phyloP scores from a whole-genome alignment of 805 yeast genomes.

The Kuraishia molischiana region DNA sequence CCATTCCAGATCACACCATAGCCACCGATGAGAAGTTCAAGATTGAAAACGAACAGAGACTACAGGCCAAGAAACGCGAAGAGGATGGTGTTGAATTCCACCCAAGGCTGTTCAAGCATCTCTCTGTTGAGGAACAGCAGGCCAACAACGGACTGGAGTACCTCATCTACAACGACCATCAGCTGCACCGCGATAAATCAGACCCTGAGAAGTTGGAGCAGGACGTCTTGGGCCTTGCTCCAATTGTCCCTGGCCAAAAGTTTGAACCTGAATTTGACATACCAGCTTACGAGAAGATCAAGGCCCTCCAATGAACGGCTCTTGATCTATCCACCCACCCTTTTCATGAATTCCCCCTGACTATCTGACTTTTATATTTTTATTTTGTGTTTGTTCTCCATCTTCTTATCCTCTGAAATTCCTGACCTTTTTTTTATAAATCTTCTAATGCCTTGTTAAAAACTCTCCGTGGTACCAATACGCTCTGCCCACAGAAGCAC shows the following conservation, averaged over 20 bases:
- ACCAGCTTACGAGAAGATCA: slow-evolving; percentile 53
- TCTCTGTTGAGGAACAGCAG: slow-evolving; percentile 21
- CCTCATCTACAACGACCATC: slow-evolving; percentile 43
- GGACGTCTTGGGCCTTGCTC: slow-evolving; percentile 56
- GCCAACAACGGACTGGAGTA: slow-evolving; percentile 47
- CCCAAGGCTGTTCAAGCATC: slow-evolving; percentile 64
- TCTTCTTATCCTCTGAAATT: too few species aligned
- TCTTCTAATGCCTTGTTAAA: too few species aligned
- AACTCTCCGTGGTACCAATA: too few species aligned
- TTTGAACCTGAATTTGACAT: slow-evolving; percentile 55
- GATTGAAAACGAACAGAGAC: slow-evolving; percentile 84
- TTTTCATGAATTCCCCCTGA: too few species aligned
- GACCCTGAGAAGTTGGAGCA: slow-evolving; percentile 43
- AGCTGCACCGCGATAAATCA: slow-evolving; percentile 35
- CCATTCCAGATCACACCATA: slow-evolving; percentile 60
- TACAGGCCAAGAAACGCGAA: slow-evolving; percentile 55
- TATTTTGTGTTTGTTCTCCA: too few species aligned
- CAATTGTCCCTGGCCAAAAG: slow-evolving; percentile 75
- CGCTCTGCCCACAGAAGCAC: background rate
- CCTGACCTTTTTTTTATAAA: too few species aligned
- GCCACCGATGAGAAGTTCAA: slow-evolving; percentile 87
- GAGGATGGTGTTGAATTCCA: slow-evolving; percentile 76
- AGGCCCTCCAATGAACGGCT: background rate
- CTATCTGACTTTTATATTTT: too few species aligned
- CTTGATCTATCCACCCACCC: too few species aligned